Conservation (phyloP, 2,329 filamentous ascomycete species). For the Ceratocystis ficicola region DNA sequence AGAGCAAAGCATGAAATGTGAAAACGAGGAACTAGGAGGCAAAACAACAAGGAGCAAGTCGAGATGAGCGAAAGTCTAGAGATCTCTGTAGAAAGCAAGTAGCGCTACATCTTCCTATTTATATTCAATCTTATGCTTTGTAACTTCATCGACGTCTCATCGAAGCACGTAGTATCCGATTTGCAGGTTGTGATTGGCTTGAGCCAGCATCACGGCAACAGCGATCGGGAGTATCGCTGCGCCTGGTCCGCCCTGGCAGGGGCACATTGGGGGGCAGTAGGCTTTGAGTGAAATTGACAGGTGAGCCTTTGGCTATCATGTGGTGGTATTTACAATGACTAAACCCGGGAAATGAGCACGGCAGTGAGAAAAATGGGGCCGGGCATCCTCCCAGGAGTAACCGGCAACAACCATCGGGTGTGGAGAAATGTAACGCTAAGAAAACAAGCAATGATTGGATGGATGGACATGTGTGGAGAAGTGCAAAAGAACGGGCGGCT, state of each 20-base stretch:
- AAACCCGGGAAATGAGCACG: conserved; percentile 23
- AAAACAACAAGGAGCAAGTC: neutral
- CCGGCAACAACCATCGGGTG: neutral
- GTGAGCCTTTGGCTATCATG: neutral
- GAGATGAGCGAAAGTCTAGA: neutral
- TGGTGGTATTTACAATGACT: neutral
- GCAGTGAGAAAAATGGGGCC: conserved; percentile 24
- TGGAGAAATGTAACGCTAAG: neutral
- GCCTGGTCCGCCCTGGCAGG: neutral
- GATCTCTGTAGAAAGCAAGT: neutral
- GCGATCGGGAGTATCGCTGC: neutral
- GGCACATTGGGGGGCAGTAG: neutral
- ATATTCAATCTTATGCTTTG: neutral
- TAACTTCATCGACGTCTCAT: neutral
- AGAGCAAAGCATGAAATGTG: neutral
- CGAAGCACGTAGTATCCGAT: neutral
- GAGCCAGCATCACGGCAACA: neutral
- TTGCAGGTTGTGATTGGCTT: conserved; percentile 1
- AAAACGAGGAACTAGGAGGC: neutral
- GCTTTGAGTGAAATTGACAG: neutral
- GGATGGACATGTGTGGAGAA: neutral
- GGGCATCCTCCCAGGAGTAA: neutral
- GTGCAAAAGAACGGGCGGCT: neutral
- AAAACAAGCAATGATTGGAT: neutral
- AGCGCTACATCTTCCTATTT: neutral